phyloP scores from a whole-genome alignment of 352 stramenopile species.

The Globisporangium parvum region DNA sequence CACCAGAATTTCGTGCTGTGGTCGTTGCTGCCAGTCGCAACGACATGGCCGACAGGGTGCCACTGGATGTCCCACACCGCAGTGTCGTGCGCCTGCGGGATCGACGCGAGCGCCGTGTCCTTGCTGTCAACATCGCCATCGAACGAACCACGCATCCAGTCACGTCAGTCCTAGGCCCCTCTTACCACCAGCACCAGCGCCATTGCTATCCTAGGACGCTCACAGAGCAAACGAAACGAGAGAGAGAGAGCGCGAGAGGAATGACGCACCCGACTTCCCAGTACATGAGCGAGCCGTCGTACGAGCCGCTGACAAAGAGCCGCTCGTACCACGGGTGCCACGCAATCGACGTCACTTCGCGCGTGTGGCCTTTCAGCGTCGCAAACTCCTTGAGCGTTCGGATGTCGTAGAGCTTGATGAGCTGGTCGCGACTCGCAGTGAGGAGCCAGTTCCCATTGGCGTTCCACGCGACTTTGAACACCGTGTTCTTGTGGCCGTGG shows the following conservation, averaged over 20 bases:
- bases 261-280: constrained; percentile 91
- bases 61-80: constrained; percentile 98
- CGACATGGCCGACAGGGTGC: constrained; percentile 94
- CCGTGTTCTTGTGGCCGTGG: constrained; percentile 97
- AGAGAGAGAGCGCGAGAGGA: too few relatives aligned
- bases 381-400: constrained; percentile 94
- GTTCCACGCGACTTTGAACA: constrained; percentile 97
- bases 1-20: constrained; percentile 98
- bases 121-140: constrained; percentile 32
- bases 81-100: constrained; percentile 93
- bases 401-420: constrained; percentile 99
- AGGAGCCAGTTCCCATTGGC: constrained; percentile 97
- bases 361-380: constrained; percentile 93
- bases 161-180: too few relatives aligned
- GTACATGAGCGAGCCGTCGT: constrained; percentile 96
- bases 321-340: constrained; percentile 97
- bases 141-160: too few relatives aligned
- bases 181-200: too few relatives aligned
- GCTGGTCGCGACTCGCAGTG: constrained; percentile 94
- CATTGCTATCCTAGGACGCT: too few relatives aligned
- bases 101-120: constrained; percentile 73
- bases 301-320: constrained; percentile 95
- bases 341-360: constrained; percentile 94
- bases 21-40: constrained; percentile 96
- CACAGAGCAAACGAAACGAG: not conserved